Percentiles rank a stretch among this genome's conserved stretches.
Conservation (phyloP, 2,329 filamentous ascomycete species). For the Cyanodermella asteris region DNA sequence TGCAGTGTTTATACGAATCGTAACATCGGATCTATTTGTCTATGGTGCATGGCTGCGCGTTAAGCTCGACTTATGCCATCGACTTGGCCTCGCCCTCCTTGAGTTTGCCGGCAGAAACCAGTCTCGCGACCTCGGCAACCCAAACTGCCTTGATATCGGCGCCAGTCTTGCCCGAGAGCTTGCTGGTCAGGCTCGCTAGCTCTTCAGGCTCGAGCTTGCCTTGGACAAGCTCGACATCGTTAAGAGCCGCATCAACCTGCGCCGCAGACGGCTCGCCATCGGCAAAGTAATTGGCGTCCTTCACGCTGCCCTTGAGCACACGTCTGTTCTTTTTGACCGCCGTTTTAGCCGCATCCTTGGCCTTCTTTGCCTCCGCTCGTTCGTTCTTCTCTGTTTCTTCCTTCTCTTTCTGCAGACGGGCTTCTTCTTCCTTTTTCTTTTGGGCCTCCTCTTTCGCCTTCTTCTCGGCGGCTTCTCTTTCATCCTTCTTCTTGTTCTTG, state of each 20-base stretch:
- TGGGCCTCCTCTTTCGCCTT: constrained; percentile 66
- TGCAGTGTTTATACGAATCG: too few species aligned
- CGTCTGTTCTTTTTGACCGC: constrained; percentile 99
- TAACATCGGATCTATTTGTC: too few species aligned
- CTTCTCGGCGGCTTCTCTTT: constrained; percentile 82
- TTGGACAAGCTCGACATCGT: constrained; percentile 71
- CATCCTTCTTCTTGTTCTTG: constrained; percentile 88
- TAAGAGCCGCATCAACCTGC: constrained; percentile 55
- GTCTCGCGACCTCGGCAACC: constrained; percentile 51
- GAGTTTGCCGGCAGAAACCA: constrained; percentile 64
- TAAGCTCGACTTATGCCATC: too few species aligned
- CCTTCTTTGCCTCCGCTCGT: constrained; percentile 74
- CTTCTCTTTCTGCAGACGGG: constrained; percentile 56
- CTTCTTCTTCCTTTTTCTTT: constrained; percentile 66
- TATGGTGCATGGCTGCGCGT: too few species aligned
- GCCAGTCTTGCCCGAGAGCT: constrained; percentile 57
- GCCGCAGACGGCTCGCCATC: constrained; percentile 51
- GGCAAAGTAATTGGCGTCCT: constrained; percentile 94
- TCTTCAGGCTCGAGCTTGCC: constrained; percentile 78
- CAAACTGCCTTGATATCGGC: constrained; percentile 74
- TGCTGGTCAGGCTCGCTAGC: constrained; percentile 59
- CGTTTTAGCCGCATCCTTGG: constrained; percentile 95
- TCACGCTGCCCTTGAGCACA: constrained; percentile 77
- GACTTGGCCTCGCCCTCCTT: constrained; percentile 59
- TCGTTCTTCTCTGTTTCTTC: constrained; percentile 72